These are phyloP conservation scores for Curvularia sp. DNA, from an alignment of 2,329 filamentous ascomycete species.

Conservation along the genomic window DNA sequence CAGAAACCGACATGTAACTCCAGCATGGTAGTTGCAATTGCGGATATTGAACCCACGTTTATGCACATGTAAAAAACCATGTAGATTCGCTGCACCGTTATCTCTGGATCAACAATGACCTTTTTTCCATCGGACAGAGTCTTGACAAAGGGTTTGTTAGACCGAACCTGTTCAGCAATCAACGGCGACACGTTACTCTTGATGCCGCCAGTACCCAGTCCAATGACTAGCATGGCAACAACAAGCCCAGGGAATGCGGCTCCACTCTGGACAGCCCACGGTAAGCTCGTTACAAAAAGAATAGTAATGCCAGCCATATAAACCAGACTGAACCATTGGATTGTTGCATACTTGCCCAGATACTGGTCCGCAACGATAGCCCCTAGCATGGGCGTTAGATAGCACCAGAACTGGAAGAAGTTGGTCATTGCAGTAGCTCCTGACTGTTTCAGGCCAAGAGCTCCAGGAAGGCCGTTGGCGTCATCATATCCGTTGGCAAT, in stretches of 20 bases:
- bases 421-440: conserved; percentile 56
- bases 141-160: conserved; percentile 53
- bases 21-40: conserved; percentile 73
- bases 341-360: conserved; percentile 73
- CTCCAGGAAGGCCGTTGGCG: conserved; percentile 52
- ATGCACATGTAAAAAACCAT: conserved; percentile 76
- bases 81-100: conserved; percentile 58
- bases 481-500: conserved; percentile 54
- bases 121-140: conserved; percentile 49
- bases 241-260: conserved; percentile 69
- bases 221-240: conserved; percentile 70
- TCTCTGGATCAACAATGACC: conserved; percentile 56
- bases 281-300: conserved; percentile 70
- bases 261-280: conserved; percentile 66
- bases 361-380: conserved; percentile 70
- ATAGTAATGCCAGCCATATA: conserved; percentile 72
- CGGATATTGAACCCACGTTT: conserved; percentile 73
- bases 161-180: conserved; percentile 58
- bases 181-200: conserved; percentile 74
- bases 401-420: conserved; percentile 60
- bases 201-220: conserved; percentile 80
- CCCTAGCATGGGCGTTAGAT: conserved; percentile 57
- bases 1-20: conserved; percentile 74
- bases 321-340: conserved; percentile 69
- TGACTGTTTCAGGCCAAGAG: conserved; percentile 53